Conservation (phyloP, 2,329 filamentous ascomycete genomes). For the Neospermospora avenae region DNA sequence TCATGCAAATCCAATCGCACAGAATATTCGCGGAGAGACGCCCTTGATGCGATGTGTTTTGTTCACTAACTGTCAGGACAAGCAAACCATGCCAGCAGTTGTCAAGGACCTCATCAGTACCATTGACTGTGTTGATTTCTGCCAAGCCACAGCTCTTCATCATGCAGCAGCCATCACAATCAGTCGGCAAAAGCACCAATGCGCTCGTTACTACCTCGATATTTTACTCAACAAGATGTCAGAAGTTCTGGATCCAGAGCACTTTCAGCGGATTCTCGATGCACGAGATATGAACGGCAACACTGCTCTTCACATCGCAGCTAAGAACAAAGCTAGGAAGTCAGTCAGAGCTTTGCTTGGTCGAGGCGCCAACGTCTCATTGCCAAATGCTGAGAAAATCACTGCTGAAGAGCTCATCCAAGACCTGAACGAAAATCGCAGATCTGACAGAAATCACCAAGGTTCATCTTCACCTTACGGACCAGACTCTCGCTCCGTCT, state of each 20-base stretch:
- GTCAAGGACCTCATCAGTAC: slow-evolving; percentile 82
- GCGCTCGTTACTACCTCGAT: slow-evolving; percentile 90
- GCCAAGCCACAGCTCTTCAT: slow-evolving; percentile 86
- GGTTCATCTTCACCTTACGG: slow-evolving; percentile 72
- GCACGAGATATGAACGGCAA: slow-evolving; percentile 83
- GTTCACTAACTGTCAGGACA: slow-evolving; percentile 97
- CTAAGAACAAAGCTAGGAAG: slow-evolving; percentile 82
- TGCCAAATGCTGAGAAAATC: slow-evolving; percentile 77
- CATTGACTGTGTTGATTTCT: slow-evolving; percentile 73
- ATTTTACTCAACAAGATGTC: slow-evolving; percentile 83
- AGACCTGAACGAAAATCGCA: slow-evolving; percentile 63
- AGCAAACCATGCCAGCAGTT: slow-evolving; percentile 81
- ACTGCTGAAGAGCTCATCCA: slow-evolving; percentile 83
- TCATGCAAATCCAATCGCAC: slow-evolving; percentile 68
- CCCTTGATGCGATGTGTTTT: slow-evolving; percentile 91
- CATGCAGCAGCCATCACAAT: slow-evolving; percentile 89
- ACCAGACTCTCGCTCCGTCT: slow-evolving; percentile 48
- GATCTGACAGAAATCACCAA: slow-evolving; percentile 49
- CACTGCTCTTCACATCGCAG: slow-evolving; percentile 73
- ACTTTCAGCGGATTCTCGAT: slow-evolving; percentile 77
- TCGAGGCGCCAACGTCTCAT: slow-evolving; percentile 78
- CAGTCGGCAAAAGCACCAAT: slow-evolving; percentile 77
- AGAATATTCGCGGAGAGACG: slow-evolving; percentile 76
- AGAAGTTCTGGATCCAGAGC: slow-evolving; percentile 70
- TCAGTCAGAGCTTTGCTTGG: slow-evolving; percentile 77